Base-by-base conservation (phyloP, 257 asterid species). In the Anisodus tanguticus region DNA sequence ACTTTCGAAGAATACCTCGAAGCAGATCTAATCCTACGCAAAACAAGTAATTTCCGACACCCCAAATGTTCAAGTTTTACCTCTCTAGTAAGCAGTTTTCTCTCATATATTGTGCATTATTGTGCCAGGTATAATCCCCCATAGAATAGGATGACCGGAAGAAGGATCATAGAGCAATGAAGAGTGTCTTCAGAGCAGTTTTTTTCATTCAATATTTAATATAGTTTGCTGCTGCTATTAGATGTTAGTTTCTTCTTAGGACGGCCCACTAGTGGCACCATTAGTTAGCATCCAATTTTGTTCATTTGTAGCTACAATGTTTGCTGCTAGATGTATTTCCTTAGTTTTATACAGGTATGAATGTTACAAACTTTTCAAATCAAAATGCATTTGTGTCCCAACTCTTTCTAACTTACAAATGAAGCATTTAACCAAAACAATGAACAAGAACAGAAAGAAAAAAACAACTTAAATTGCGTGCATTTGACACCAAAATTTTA, bases 21-120 rank as follows among this genome's bases (percentile, higher is more conserved):
- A 88, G 86, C 76, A 68, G 83, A 68, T 86, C 86, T 5, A 88
- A 88, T 66, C 90, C 90, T n/a, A 88, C 84, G 6, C 90, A 86
- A 87, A 88, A 88, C 83, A 86, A 88, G 89, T 88, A 84, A 83
- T 6, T 69, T 12, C 35, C 15, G 17, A 45, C 17, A 80, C 81
- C 79, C 22, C 43, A 86, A 51, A 22, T 66, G 26, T 72, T 35
- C 63, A 55, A 22, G 69, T 39, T 11, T 78, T 60, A 19, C 57
- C 12, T 53, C 49, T 57, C 37, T 58, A 55, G n/a, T 55, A 22
- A 41, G 58, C 35, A 6, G 47, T 3, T 53, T 54, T 78, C 35
- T 55, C 55, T 63, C 82, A 71, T 22, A 58, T 59, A 70, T 84
- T 26, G 9, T 39, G 54, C 60, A 71, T 68, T 68, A 62, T 70